These are phyloP conservation scores for Stereum hirsutum DNA, from an alignment of 1,284 basidiomycete genomes.

Conservation along the genomic window DNA sequence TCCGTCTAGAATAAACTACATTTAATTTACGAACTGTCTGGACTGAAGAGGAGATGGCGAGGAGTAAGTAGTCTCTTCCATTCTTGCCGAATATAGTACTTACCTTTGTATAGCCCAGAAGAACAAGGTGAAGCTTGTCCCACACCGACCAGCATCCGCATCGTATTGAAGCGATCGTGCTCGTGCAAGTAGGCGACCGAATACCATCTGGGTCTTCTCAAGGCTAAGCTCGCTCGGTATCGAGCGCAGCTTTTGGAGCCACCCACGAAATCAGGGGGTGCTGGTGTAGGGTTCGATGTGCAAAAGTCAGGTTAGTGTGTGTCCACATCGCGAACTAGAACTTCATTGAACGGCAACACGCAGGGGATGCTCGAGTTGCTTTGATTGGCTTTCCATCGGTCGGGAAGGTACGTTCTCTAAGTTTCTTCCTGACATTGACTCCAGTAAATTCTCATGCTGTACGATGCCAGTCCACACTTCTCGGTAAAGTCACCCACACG, in stretches of 20 bases:
- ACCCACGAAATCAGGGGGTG: conserved; percentile 69
- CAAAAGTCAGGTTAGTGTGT: no score
- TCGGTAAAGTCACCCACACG: conserved; percentile 90
- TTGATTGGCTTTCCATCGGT: conserved; percentile 94
- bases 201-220: conserved; percentile 83
- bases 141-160: conserved; percentile 5
- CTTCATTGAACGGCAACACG: no score
- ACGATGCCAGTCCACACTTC: conserved; percentile 81
- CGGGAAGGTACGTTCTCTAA: conserved; percentile 56
- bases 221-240: conserved; percentile 89
- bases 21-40: not conserved
- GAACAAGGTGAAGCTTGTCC: conserved; percentile 55
- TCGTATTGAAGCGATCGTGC: conserved; percentile 5
- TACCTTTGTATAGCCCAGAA: conserved; percentile 62
- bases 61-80: conserved; percentile 54
- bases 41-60: conserved; percentile 85
- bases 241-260: conserved; percentile 87
- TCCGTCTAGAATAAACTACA: no score
- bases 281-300: conserved; percentile 88
- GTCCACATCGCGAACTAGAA: no score
- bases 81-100: conserved; percentile 1
- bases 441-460: conserved; percentile 3
- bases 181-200: conserved; percentile 67
- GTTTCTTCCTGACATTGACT: not conserved
- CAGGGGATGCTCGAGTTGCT: conserved; percentile 90